Evolutionary conservation across 352 stramenopile species (phyloP), one percentile per base, ranked within the genome.

Genomic region (Globisporangium solare): DNA sequence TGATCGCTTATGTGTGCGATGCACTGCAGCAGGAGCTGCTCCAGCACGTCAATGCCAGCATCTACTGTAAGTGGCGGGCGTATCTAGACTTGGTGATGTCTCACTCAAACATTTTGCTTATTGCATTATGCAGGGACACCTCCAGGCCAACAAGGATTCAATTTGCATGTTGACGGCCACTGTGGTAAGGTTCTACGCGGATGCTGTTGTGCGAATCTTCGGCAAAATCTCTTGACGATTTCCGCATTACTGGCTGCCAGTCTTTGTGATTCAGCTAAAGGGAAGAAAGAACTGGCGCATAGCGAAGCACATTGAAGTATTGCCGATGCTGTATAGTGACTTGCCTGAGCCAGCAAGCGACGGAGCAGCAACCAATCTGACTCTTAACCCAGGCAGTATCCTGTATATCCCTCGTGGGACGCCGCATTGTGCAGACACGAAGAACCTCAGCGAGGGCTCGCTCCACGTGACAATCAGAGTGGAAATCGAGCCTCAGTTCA

Each of bases 391-490:
- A 53, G 68, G 68, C 6, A 48, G 67, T 11, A 50, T 75, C 6
- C 54, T 75, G 2, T 75, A 75, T 39, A 50, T 75, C 2, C 68
- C 68, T 1, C 68, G 68, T n/a, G 68, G 68, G 1, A 67, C 59
- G 11, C 60, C 68, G 4, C 68, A 75, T 27, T 68, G 64, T 32
- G 68, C 68, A 13, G 55, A 72, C 43, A 75, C 68, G 11, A 58
- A 47, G 17, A 60, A 43, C 2, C 51, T 67, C 17, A 13, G 49
- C 10, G 58, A 70, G 13, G 60, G 63, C 48, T 73, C 68, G n/a
- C 59, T 73, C 22, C 68, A 75, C 42, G 20, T 75, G 20, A 75
- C 68, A 2, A 60, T 75, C n/a, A 64, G 68, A 41, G 52, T 75
- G 7, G 68, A 75, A 18, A 56, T 75, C n/a, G 68, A 75, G 12